A percentile compares a stretch with the other conserved stretches of the same genome.
Evolutionary conservation across 139 green algal genomes (phyloP).

Genomic region (Pleodorina starrii): DNA sequence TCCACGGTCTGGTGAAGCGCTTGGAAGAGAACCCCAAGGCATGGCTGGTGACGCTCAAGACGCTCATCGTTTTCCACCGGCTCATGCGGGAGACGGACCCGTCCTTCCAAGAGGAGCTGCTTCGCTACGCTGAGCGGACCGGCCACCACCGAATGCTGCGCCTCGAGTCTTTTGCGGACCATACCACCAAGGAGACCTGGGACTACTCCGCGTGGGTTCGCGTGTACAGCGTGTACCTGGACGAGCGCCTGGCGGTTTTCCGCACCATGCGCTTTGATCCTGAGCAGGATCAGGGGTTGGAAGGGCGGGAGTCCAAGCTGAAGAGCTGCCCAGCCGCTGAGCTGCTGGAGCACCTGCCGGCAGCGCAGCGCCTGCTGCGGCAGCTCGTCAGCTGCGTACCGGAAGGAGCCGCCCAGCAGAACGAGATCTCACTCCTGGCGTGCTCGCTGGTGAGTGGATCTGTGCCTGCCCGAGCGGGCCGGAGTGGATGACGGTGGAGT

Average conservation of each 20-base stretch:
- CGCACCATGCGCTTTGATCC: slow-evolving; percentile 70
- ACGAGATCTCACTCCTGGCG: slow-evolving; percentile 73
- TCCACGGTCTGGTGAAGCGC: slow-evolving; percentile 66
- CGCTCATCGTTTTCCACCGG: slow-evolving; percentile 88
- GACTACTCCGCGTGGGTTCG: slow-evolving; percentile 93
- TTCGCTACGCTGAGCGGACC: slow-evolving; percentile 70
- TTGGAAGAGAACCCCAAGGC: slow-evolving; percentile 56
- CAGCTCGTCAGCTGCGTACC: slow-evolving; percentile 86
- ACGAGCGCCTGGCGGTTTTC: slow-evolving; percentile 87
- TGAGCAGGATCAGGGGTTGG: slow-evolving; percentile 56
- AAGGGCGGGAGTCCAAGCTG: slow-evolving; percentile 53
- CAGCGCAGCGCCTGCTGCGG: slow-evolving; percentile 29
- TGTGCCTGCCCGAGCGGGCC: too few species aligned
- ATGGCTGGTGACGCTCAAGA: slow-evolving; percentile 85
- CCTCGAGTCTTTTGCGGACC: slow-evolving; percentile 80
- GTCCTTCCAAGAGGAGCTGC: slow-evolving; percentile 77
- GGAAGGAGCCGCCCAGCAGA: slow-evolving; percentile 74
- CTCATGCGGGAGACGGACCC: slow-evolving; percentile 87
- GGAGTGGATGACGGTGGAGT: too few species aligned
- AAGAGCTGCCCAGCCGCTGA: slow-evolving; percentile 65
- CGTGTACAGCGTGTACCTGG: slow-evolving; percentile 93
- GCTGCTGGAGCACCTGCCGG: slow-evolving; percentile 88
- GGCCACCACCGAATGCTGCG: slow-evolving; percentile 71
- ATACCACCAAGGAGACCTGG: slow-evolving; percentile 77
- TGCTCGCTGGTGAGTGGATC: slow-evolving; percentile 58